These are phyloP conservation scores for Pisolithus orientalis DNA, from an alignment of 768 basidiomycete species.

Conservation along the genomic window DNA sequence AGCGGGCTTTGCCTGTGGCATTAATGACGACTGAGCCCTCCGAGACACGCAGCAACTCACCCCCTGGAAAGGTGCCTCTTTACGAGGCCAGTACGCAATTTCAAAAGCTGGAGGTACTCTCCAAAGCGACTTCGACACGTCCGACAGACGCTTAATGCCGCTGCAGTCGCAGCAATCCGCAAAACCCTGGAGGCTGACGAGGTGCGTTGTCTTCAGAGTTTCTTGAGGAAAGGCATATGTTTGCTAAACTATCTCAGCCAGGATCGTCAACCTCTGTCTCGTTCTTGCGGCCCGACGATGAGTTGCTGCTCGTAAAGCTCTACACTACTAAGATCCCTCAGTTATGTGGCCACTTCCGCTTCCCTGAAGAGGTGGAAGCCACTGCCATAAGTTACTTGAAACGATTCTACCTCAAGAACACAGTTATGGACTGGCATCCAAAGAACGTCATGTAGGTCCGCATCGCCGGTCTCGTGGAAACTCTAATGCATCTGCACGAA, in stretches of 20 bases:
- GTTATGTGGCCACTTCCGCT: slow-evolving; percentile 78
- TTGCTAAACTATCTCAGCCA: slow-evolving; percentile 26
- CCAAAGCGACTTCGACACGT: slow-evolving; percentile 52
- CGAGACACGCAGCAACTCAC: slow-evolving; percentile 2
- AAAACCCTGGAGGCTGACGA: slow-evolving; percentile 52
- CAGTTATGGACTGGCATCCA: slow-evolving; percentile 99
- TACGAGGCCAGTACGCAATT: slow-evolving; percentile 83
- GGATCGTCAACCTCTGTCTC: slow-evolving; percentile 62
- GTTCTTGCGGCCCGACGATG: slow-evolving; percentile 59
- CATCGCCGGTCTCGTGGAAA: background rate
- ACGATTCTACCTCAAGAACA: slow-evolving; percentile 95
- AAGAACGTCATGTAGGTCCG: slow-evolving; percentile 91
- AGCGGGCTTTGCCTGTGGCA: background rate
- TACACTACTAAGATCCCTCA: slow-evolving; percentile 83
- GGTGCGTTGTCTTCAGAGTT: background rate
- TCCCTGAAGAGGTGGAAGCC: slow-evolving; percentile 89
- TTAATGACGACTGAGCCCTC: background rate
- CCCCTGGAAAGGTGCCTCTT: slow-evolving; percentile 32
- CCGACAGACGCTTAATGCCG: slow-evolving; percentile 63
- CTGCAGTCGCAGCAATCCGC: slow-evolving; percentile 72
- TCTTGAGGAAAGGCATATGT: background rate
- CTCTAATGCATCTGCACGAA: background rate
- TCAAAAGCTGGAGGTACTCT: slow-evolving; percentile 86
- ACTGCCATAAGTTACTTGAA: slow-evolving; percentile 92
- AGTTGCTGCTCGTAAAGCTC: slow-evolving; percentile 80